Evolutionary conservation across 1,139 yeast genomes (phyloP).

Genomic region (Taiozyma sp.): DNA sequence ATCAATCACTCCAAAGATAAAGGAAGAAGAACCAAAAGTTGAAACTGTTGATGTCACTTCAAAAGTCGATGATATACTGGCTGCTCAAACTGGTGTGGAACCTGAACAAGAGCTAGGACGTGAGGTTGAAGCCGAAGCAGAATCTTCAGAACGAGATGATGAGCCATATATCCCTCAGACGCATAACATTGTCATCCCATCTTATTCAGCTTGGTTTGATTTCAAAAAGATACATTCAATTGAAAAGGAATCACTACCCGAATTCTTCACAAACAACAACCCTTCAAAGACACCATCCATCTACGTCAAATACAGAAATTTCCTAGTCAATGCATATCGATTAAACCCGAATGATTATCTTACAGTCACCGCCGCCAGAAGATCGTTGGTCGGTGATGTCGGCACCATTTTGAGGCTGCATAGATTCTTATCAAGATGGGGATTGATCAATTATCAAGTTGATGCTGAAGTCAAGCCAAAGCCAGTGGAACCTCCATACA

Average conservation of each 20-base stretch:
- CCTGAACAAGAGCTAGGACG: neutral
- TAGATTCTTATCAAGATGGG: constrained; percentile 92
- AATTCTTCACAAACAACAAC: constrained; percentile 74
- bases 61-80: neutral
- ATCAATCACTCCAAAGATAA: neutral
- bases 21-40: neutral
- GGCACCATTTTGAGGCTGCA: constrained; percentile 90
- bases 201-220: constrained; percentile 89
- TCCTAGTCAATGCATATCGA: constrained; percentile 90
- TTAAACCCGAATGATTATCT: constrained; percentile 90
- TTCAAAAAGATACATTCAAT: constrained; percentile 62
- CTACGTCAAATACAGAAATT: constrained; percentile 84
- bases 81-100: neutral
- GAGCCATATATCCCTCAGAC: constrained; percentile 51
- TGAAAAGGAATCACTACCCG: constrained; percentile 78
- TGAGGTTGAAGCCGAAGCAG: neutral
- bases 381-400: constrained; percentile 95
- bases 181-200: constrained; percentile 88
- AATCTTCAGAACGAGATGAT: constrained; percentile 8
- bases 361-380: constrained; percentile 89
- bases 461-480: constrained; percentile 65
- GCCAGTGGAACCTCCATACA: constrained; percentile 65
- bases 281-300: constrained; percentile 86
- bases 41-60: neutral
- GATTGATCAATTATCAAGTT: constrained; percentile 91